Evolutionary conservation across 2,329 filamentous ascomycete species (phyloP).

Genomic region (Verticillium dahliae): DNA sequence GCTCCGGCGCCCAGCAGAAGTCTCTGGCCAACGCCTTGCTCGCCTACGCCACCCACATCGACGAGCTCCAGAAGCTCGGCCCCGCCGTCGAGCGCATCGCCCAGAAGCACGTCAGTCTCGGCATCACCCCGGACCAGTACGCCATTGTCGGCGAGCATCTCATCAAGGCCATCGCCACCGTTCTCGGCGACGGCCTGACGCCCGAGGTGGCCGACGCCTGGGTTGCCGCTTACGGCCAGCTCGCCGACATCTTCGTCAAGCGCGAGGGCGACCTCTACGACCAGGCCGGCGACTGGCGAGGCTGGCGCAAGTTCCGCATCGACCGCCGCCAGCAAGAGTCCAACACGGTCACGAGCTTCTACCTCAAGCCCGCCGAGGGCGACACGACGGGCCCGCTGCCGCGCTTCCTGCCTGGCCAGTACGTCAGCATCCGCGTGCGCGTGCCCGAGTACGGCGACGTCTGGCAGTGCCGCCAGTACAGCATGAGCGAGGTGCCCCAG

Average conservation of each 20-base stretch:
- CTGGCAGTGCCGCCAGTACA: slow-evolving; percentile 69
- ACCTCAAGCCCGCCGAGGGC: slow-evolving; percentile 59
- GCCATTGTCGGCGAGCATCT: slow-evolving; percentile 62
- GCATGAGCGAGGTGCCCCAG: slow-evolving; percentile 53
- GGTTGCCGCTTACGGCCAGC: slow-evolving; percentile 63
- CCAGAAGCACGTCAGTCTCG: slow-evolving; percentile 70
- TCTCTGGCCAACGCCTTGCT: slow-evolving; percentile 64
- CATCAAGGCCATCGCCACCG: slow-evolving; percentile 58
- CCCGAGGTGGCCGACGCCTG: slow-evolving; percentile 63
- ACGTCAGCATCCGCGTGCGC: slow-evolving; percentile 58
- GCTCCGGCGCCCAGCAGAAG: slow-evolving; percentile 59
- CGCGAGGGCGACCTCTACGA: slow-evolving; percentile 59
- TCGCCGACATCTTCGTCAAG: slow-evolving; percentile 65
- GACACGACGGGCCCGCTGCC: slow-evolving; percentile 37
- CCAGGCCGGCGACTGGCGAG: slow-evolving; percentile 32
- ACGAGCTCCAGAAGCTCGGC: slow-evolving; percentile 55
- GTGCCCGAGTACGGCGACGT: slow-evolving; percentile 54
- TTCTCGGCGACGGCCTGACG: slow-evolving; percentile 63
- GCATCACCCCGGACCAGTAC: slow-evolving; percentile 64
- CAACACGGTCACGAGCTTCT: slow-evolving; percentile 58
- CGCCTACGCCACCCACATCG: slow-evolving; percentile 67
- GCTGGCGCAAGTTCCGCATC: slow-evolving; percentile 50
- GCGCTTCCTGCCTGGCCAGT: slow-evolving; percentile 63
- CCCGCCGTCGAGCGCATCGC: slow-evolving; percentile 61
- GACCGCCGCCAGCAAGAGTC: slow-evolving; percentile 55